phyloP scores from a whole-genome alignment of 1,284 basidiomycete species.

The Stereum hirsutum region DNA sequence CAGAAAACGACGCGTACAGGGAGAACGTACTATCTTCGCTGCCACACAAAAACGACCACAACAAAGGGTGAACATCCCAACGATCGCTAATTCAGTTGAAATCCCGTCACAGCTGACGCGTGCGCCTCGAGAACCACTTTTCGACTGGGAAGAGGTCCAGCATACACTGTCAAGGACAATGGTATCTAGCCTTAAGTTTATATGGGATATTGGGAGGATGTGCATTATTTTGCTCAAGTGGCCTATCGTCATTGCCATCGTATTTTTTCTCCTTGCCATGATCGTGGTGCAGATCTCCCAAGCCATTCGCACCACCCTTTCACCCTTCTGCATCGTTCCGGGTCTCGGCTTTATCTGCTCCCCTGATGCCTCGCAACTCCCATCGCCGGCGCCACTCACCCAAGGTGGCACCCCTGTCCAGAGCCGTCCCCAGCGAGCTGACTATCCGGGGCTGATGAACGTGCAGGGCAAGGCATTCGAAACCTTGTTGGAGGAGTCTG shows the following conservation, averaged over 20 bases:
- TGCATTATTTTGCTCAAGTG: too few species aligned
- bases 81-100: background rate
- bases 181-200: too few species aligned
- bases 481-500: slow-evolving; percentile 46
- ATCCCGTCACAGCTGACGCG: too few species aligned
- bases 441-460: slow-evolving; percentile 51
- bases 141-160: too few species aligned
- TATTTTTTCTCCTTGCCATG: slow-evolving; percentile 38
- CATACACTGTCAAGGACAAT: too few species aligned
- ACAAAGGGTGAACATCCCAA: too few species aligned
- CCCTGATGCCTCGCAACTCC: slow-evolving; percentile 11
- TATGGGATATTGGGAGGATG: too few species aligned
- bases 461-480: slow-evolving; percentile 54
- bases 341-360: slow-evolving; percentile 47
- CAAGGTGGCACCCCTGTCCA: background rate
- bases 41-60: too few species aligned
- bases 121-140: too few species aligned
- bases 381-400: slow-evolving; percentile 6
- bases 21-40: too few species aligned
- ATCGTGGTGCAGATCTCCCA: slow-evolving; percentile 28
- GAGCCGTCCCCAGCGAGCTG: slow-evolving; percentile 29
- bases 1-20: too few species aligned
- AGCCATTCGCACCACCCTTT: slow-evolving; percentile 34
- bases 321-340: slow-evolving; percentile 53
- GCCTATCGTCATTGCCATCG: slow-evolving; percentile 47